Evolutionary conservation across 2,329 filamentous ascomycete species (phyloP).

Genomic region (Cryphonectria japonica): DNA sequence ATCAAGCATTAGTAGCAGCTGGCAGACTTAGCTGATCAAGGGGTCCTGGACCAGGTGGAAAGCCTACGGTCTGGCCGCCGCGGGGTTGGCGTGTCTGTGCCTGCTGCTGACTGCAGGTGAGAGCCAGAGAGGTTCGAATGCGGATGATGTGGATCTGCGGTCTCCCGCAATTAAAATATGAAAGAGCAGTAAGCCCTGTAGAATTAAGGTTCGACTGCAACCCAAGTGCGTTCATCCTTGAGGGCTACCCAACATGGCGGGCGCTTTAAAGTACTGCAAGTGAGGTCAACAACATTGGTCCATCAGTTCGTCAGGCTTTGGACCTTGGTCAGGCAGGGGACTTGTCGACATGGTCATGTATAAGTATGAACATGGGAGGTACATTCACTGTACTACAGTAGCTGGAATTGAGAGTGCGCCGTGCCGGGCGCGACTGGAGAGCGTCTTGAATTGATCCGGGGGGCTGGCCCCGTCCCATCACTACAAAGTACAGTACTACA

Average conservation of each 20-base stretch:
- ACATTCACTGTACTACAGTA: background rate
- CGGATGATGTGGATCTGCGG: background rate
- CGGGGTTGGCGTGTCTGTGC: constrained; percentile 13
- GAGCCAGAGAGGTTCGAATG: background rate
- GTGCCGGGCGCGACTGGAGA: constrained; percentile 2
- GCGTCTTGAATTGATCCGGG: constrained; percentile 1
- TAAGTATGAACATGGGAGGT: background rate
- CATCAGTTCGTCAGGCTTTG: background rate
- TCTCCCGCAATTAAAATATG: constrained; percentile 8
- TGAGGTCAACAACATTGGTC: background rate
- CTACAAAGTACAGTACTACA: background rate
- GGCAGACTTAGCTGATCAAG: constrained; percentile 2
- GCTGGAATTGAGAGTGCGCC: background rate
- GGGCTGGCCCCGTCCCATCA: constrained; percentile 6
- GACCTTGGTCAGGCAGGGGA: background rate
- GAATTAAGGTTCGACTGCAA: constrained; percentile 4
- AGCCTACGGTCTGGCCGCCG: constrained; percentile 17
- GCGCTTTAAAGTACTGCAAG: background rate
- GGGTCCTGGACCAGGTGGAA: background rate
- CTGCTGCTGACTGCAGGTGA: constrained; percentile 11
- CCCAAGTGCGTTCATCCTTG: constrained; percentile 1
- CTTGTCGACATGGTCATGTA: background rate
- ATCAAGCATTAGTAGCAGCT: background rate
- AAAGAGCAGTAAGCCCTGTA: background rate
- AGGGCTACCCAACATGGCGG: background rate